These are phyloP conservation scores for Rubia yunnanensis DNA, from an alignment of 257 asterid species.

Conservation along the genomic window DNA sequence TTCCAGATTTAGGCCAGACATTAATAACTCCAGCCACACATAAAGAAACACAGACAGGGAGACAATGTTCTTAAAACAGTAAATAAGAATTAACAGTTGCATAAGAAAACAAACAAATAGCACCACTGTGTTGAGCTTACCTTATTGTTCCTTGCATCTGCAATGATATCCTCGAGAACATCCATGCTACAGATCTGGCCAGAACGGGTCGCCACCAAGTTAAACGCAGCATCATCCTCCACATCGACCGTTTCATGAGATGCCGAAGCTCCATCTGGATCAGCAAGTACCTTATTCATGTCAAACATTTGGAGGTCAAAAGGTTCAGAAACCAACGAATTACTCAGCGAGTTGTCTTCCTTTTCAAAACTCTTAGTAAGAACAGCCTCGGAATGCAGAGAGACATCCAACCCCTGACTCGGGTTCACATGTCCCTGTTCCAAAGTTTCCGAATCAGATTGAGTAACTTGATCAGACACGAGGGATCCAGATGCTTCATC, in stretches of 20 bases:
- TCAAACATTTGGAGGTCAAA: conserved; percentile 19
- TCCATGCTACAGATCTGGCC: conserved; percentile 38
- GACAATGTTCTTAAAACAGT: background rate
- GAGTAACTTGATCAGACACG: conserved; percentile 18
- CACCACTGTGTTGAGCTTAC: conserved; percentile 18
- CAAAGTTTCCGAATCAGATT: conserved; percentile 10
- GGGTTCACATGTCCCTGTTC: conserved; percentile 11
- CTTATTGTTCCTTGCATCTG: conserved; percentile 68
- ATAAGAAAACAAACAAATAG: background rate
- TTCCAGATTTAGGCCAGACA: background rate
- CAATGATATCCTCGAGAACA: conserved; percentile 54
- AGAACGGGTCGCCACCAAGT: conserved; percentile 34
- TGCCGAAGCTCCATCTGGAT: conserved; percentile 18
- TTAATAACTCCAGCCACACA: background rate
- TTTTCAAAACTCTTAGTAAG: background rate
- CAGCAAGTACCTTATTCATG: conserved; percentile 21
- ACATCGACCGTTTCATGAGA: conserved; percentile 15
- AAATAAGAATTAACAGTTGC: background rate
- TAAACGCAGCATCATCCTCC: conserved; percentile 25
- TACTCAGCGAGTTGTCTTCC: background rate
- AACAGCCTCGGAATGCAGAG: conserved; percentile 11
- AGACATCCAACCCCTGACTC: conserved; percentile 7
- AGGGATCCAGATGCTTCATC: conserved; percentile 16
- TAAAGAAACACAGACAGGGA: background rate
- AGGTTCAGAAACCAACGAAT: conserved; percentile 12